Evolutionary conservation across 1,284 basidiomycete genomes (phyloP).

Genomic region (Anthracocystis setariae): DNA sequence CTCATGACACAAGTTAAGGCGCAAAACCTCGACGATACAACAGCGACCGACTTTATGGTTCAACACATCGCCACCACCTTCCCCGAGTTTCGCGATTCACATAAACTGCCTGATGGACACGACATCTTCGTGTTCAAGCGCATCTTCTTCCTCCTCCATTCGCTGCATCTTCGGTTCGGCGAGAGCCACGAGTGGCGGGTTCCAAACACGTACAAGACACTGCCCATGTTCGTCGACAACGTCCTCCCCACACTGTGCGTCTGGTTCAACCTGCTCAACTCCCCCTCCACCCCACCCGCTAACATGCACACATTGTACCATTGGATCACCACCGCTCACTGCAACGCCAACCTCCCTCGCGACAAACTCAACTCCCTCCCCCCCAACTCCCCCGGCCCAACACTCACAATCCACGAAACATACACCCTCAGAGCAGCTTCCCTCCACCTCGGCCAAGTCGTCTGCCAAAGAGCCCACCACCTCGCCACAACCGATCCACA

Average conservation of each 20-base stretch:
- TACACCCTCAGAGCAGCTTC: constrained; percentile 58
- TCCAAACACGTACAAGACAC: constrained; percentile 65
- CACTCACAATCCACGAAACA: constrained; percentile 45
- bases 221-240: constrained; percentile 84
- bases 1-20: constrained; percentile 74
- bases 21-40: constrained; percentile 49
- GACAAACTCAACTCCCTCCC: background rate
- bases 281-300: constrained; percentile 68
- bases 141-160: constrained; percentile 82
- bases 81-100: constrained; percentile 57
- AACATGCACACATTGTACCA: constrained; percentile 22
- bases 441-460: constrained; percentile 45
- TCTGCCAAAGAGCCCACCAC: constrained; percentile 42
- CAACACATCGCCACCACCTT: constrained; percentile 19
- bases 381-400: constrained; percentile 23
- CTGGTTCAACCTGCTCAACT: constrained; percentile 78
- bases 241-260: constrained; percentile 84
- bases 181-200: constrained; percentile 55
- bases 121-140: constrained; percentile 85
- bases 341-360: constrained; percentile 11
- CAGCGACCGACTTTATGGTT: constrained; percentile 12
- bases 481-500: constrained; percentile 14
- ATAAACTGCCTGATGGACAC: constrained; percentile 13
- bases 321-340: constrained; percentile 9
- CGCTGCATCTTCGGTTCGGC: constrained; percentile 72